Conservation (phyloP, 1,284 basidiomycete genomes). For the Golubevia pallescens region DNA sequence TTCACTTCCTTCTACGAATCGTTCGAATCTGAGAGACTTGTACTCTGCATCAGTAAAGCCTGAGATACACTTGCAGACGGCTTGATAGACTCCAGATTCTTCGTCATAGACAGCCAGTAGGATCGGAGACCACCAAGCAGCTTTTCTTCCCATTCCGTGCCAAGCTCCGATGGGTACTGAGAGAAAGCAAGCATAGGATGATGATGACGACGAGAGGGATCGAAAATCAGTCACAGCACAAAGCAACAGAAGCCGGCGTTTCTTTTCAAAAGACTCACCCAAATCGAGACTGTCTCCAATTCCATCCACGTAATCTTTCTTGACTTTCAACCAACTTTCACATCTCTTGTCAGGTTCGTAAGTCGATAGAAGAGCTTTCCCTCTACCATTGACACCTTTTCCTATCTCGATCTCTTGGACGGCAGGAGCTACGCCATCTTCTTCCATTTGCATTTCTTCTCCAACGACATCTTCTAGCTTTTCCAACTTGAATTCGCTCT, state of each 20-base stretch:
- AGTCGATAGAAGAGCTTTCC: constrained; percentile 80
- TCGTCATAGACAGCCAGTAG: constrained; percentile 80
- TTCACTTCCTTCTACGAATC: constrained; percentile 5
- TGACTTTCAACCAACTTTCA: constrained; percentile 81
- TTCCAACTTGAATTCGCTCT: constrained; percentile 24
- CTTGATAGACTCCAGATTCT: constrained; percentile 74
- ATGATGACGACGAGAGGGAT: too few relatives aligned
- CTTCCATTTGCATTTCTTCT: constrained; percentile 39
- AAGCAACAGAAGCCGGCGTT: too few relatives aligned
- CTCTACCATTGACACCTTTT: constrained; percentile 59
- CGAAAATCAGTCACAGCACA: too few relatives aligned
- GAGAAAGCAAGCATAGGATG: constrained; percentile 68
- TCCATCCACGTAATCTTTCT: constrained; percentile 77
- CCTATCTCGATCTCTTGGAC: constrained; percentile 16
- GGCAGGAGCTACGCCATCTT: constrained; percentile 24
- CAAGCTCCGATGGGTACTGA: constrained; percentile 74
- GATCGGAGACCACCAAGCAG: constrained; percentile 90
- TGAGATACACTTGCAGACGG: constrained; percentile 79
- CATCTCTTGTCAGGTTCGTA: constrained; percentile 87
- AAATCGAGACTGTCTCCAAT: constrained; percentile 73
- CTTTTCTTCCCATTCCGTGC: constrained; percentile 92
- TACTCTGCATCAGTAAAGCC: constrained; percentile 90
- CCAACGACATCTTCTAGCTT: constrained; percentile 42
- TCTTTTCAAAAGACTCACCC: constrained; percentile 65
- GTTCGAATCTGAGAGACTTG: constrained; percentile 71